These are phyloP conservation scores for Rosa chinensis DNA, from an alignment of 306 rosid species.

Conservation along the genomic window DNA sequence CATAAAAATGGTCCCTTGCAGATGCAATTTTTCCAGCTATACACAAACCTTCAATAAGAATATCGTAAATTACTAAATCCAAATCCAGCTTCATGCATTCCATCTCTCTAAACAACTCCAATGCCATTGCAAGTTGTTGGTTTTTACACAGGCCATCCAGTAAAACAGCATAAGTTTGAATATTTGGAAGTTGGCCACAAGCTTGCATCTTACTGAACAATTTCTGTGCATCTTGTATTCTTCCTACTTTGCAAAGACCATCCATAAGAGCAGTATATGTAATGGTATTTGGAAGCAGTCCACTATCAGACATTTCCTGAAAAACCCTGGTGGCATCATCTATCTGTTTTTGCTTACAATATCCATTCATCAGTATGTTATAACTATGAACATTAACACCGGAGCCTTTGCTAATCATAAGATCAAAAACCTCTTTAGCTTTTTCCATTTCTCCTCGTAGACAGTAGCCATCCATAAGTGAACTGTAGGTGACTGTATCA, in stretches of 20 bases:
- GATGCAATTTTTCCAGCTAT: background rate
- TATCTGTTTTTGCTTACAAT: no score
- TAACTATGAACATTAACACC: no score
- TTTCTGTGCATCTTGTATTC: conserved; percentile 24
- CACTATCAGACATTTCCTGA: background rate
- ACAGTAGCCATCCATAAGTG: no score
- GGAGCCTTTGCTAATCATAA: no score
- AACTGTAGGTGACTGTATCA: no score
- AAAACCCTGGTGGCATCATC: no score
- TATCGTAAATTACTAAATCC: background rate
- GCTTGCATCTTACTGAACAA: conserved; percentile 13
- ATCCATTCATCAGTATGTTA: no score
- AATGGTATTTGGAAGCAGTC: conserved; percentile 4
- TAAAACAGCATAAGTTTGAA: background rate
- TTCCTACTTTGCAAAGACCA: background rate
- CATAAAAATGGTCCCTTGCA: background rate
- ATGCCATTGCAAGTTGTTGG: background rate
- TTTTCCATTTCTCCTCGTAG: no score
- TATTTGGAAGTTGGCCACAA: background rate
- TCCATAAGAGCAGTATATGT: conserved; percentile 24
- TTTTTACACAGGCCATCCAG: conserved; percentile 1
- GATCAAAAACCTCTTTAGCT: no score
- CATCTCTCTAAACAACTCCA: background rate
- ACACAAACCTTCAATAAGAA: background rate
- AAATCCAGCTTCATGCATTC: background rate